phyloP scores from a whole-genome alignment of 371 early-diverging fungal genomes.

The Mucor sp. region DNA sequence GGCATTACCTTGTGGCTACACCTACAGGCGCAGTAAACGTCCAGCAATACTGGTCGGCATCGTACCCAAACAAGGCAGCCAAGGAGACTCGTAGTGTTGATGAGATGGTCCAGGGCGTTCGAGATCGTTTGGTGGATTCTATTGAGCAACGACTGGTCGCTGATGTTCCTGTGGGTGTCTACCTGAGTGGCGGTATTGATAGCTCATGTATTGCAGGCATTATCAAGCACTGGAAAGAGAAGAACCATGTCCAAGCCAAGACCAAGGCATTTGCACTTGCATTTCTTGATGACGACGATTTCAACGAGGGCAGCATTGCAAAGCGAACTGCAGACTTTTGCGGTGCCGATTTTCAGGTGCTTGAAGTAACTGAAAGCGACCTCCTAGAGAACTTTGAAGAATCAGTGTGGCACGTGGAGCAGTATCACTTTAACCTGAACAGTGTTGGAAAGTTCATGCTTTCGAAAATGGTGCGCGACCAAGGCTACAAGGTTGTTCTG shows the following conservation, averaged over 20 bases:
- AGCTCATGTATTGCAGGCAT: too few relatives aligned
- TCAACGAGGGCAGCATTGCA: too few relatives aligned
- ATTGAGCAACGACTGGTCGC: too few relatives aligned
- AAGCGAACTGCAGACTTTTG: background rate
- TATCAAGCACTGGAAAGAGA: too few relatives aligned
- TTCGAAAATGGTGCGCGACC: conserved; percentile 13
- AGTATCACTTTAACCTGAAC: conserved; percentile 8
- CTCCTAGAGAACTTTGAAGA: conserved; percentile 9
- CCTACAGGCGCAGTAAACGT: conserved; percentile 6
- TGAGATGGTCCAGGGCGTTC: too few relatives aligned
- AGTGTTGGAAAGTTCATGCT: conserved; percentile 10
- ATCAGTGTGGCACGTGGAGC: conserved; percentile 19
- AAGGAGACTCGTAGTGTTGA: conserved; percentile 13
- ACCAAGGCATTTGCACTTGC: too few relatives aligned
- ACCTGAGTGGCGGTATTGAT: too few relatives aligned
- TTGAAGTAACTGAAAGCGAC: conserved; percentile 5
- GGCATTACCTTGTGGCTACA: conserved; percentile 15
- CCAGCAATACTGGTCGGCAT: conserved; percentile 18
- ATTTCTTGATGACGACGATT: too few relatives aligned
- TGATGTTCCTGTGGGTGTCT: too few relatives aligned
- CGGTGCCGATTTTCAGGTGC: conserved; percentile 16
- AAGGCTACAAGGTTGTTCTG: conserved; percentile 50
- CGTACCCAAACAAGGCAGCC: conserved; percentile 14
- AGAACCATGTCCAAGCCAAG: too few relatives aligned
- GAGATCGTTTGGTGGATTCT: too few relatives aligned